Base-by-base conservation (phyloP, 1,139 yeast genomes). In the Meyerozyma smithsonii region DNA sequence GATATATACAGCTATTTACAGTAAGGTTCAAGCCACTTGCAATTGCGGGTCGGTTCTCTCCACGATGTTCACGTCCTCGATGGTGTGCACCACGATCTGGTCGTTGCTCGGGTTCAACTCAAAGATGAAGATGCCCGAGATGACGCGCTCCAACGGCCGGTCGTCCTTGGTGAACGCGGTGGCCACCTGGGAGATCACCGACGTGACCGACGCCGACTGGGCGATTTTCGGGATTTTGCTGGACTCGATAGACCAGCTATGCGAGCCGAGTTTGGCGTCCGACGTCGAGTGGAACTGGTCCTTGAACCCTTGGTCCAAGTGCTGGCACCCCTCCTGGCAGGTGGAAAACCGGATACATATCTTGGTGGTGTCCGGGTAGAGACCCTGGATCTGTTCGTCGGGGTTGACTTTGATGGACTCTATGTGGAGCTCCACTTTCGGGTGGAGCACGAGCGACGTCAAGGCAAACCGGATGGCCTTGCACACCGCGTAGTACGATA, bases 91-190 rank as follows among this genome's bases (percentile, higher is more conserved):
- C 23, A 70, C 42, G 18, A 88, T 77, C 45, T 68, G 56, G 39
- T 77, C 72, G 58, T 85, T 82, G 24, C 69, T 67, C 11, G 68
- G 67, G 53, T 74, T 78, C 45, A 88, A 69, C 51, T 85, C 95
- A 56, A 87, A 87, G 25, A 86, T 77, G 56, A 88, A 87, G 7
- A 84, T 64, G 1, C 96, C 96, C 38, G 77, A 72, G 11, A 82
- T 56, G 3, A 79, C 72, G 33, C 84, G 54, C 42, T 79, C 81
- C 18, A 70, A 50, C 33, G 53, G 56, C 21, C 59, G 51, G 32
- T 49, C 53, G 34, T 61, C 72, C 38, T 62, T 62, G 14, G 57
- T 59, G 32, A 63, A 50, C 3, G 63, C 61, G n/a, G 54, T 51
- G 7, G 65, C 58, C 36, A 62, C 46, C 28, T 62, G 64, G 5